Evolutionary conservation across 805 yeast species (phyloP).

Genomic region (Kurtzmaniella fragi): DNA sequence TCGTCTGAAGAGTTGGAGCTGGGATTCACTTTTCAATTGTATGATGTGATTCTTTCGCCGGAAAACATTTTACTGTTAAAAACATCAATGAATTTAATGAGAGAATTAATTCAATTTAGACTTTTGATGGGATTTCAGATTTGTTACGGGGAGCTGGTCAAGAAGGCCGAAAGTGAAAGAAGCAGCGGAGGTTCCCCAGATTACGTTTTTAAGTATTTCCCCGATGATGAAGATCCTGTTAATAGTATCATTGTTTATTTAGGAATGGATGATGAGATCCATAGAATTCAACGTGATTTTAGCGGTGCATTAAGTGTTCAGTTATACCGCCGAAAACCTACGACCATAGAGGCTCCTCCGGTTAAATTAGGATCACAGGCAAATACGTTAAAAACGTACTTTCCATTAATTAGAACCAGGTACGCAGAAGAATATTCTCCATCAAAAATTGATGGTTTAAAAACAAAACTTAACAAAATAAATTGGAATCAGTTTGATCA

Average conservation of each 20-base stretch:
- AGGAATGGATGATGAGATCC: constrained; percentile 78
- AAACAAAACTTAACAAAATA: constrained; percentile 46
- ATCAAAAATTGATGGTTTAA: constrained; percentile 52
- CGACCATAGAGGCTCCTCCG: constrained; percentile 9
- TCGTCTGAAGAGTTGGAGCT: constrained; percentile 58
- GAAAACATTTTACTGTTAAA: constrained; percentile 49
- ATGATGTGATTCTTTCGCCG: constrained; percentile 66
- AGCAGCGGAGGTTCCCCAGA: constrained; percentile 52
- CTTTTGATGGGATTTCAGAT: constrained; percentile 87
- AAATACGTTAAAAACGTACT: constrained; percentile 10
- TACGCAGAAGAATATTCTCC: constrained; percentile 64
- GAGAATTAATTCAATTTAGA: constrained; percentile 83
- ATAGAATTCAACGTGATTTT: constrained; percentile 69
- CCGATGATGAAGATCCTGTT: constrained; percentile 31
- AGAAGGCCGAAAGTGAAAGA: constrained; percentile 58
- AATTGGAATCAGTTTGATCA: constrained; percentile 95
- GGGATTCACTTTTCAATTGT: constrained; percentile 77
- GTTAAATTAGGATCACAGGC: constrained; percentile 3
- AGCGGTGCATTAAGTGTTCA: constrained; percentile 76
- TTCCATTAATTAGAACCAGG: constrained; percentile 63
- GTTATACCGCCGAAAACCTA: constrained; percentile 40
- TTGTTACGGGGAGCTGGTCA: constrained; percentile 67
- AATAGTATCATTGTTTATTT: constrained; percentile 64
- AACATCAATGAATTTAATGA: constrained; percentile 55
- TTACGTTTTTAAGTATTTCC: constrained; percentile 53